These are phyloP conservation scores for Rhynchospora breviuscula DNA, from an alignment of 176 grass and related monocot genomes.

Conservation along the genomic window DNA sequence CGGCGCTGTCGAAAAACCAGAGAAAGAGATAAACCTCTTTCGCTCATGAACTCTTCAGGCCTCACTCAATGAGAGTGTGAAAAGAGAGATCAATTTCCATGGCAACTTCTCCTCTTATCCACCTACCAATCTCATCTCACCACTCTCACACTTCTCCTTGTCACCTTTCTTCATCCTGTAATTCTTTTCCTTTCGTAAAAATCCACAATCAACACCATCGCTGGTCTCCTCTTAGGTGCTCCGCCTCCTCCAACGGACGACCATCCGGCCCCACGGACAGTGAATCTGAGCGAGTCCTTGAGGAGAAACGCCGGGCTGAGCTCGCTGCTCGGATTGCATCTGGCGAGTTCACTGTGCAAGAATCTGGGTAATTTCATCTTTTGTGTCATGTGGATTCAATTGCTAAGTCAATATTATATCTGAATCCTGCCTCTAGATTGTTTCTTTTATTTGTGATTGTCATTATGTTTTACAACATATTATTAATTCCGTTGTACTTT, in stretches of 20 bases:
- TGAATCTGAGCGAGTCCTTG: slow-evolving; percentile 31
- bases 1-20: too few relatives aligned
- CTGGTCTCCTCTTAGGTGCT: slow-evolving; percentile 34
- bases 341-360: slow-evolving; percentile 81
- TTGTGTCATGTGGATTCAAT: not conserved
- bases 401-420: not conserved
- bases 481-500: not conserved
- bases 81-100: slow-evolving; percentile 24
- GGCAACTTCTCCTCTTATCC: slow-evolving; percentile 27
- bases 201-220: slow-evolving; percentile 17
- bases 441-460: not conserved
- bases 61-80: not conserved
- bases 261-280: slow-evolving; percentile 7
- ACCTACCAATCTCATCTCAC: slow-evolving; percentile 9
- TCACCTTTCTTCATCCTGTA: slow-evolving; percentile 9
- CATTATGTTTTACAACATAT: not conserved
- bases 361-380: slow-evolving; percentile 34
- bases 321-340: slow-evolving; percentile 77
- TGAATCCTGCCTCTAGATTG: not conserved
- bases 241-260: slow-evolving; percentile 28
- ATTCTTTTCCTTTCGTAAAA: not conserved
- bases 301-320: slow-evolving; percentile 62
- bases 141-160: slow-evolving; percentile 1
- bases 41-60: too few relatives aligned
- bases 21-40: too few relatives aligned